Conservation (phyloP, 345 rosid genomes). For the Euphorbia tirucalli region DNA sequence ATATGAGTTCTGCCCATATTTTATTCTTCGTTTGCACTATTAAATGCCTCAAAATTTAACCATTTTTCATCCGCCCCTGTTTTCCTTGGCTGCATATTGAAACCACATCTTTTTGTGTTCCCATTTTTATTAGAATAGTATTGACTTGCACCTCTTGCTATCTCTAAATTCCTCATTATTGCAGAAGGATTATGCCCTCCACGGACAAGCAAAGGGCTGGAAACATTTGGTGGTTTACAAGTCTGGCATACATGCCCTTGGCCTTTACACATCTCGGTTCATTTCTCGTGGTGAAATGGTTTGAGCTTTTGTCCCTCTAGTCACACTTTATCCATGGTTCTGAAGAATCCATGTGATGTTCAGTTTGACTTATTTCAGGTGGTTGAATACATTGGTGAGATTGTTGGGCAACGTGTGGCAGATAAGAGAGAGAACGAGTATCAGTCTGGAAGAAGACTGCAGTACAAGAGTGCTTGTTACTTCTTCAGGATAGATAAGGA, state of each 20-base stretch:
- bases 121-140: background rate
- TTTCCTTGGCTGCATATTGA: background rate
- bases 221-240: conserved; percentile 56
- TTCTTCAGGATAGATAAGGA: conserved; percentile 64
- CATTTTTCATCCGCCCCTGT: background rate
- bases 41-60: too few species aligned
- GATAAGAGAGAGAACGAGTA: conserved; percentile 55
- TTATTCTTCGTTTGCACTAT: too few species aligned
- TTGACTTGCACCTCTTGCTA: background rate
- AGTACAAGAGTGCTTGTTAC: conserved; percentile 58
- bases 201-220: conserved; percentile 48
- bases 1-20: too few species aligned
- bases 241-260: conserved; percentile 62
- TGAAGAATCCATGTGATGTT: conserved; percentile 7
- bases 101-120: background rate
- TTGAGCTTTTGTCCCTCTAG: conserved; percentile 22
- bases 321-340: conserved; percentile 2
- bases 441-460: conserved; percentile 49
- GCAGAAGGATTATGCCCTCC: conserved; percentile 67
- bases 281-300: conserved; percentile 57
- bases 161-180: conserved; percentile 6
- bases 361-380: conserved; percentile 31
- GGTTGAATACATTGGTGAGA: conserved; percentile 59
- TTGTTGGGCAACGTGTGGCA: conserved; percentile 49
- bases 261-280: conserved; percentile 55